Conservation (phyloP, 768 basidiomycete genomes). For the Dioszegia crocea region DNA sequence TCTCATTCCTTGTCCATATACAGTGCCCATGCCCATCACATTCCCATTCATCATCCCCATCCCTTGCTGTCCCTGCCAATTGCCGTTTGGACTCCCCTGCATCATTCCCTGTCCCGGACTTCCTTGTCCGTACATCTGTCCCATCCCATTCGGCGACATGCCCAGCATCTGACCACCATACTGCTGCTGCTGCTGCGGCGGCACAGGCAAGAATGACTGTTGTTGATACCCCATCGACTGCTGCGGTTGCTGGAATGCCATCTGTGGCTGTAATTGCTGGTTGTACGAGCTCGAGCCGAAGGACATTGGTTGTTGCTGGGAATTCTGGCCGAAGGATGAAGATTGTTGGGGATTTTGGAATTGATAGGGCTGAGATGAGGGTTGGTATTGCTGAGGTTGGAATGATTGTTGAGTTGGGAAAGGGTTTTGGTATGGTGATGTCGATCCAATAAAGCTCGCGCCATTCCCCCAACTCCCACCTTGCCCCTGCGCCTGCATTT, state of each 20-base stretch:
- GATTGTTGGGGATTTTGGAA: neutral
- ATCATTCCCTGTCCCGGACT: neutral
- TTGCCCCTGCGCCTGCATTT: neutral
- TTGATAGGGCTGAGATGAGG: neutral
- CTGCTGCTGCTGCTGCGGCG: slow-evolving; percentile 7
- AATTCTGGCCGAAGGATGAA: neutral
- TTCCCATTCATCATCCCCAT: too few species aligned
- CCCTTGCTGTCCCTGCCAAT: neutral
- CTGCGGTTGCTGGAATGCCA: neutral
- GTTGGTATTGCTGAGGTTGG: slow-evolving; percentile 12
- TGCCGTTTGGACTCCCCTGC: neutral
- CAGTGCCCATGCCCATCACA: neutral
- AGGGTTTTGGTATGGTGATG: neutral
- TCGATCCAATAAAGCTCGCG: neutral
- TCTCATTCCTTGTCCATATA: slow-evolving; percentile 8
- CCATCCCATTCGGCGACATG: neutral
- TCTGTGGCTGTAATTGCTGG: neutral
- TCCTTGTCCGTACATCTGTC: neutral
- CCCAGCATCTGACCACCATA: neutral
- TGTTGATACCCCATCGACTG: slow-evolving; percentile 5
- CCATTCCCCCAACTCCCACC: neutral
- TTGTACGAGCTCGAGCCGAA: neutral
- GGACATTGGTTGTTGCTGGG: neutral
- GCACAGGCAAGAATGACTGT: neutral
- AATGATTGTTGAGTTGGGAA: slow-evolving; percentile 5